Conservation (phyloP, 163 green algal species). For the Volvox carteri region DNA sequence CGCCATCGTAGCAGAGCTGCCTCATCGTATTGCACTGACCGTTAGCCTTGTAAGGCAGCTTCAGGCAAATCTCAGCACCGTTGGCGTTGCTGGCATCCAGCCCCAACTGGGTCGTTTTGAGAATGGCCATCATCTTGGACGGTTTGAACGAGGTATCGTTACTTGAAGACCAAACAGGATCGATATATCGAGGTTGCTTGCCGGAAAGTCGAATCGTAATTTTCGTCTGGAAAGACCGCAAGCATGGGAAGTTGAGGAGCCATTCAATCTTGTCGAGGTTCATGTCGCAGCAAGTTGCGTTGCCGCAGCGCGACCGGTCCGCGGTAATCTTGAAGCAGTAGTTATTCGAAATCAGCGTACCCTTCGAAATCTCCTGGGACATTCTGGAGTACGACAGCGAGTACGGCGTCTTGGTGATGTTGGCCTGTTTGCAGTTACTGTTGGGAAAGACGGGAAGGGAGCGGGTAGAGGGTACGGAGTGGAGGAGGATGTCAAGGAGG, state of each 20-base stretch:
- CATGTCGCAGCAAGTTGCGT: conserved; percentile 13
- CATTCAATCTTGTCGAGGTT: conserved; percentile 36
- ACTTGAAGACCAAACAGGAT: too few species aligned
- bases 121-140: background rate
- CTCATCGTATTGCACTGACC: background rate
- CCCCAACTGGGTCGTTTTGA: conserved; percentile 37
- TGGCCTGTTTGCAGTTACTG: conserved; percentile 11
- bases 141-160: background rate
- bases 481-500: too few species aligned
- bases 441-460: too few species aligned
- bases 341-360: background rate
- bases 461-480: too few species aligned
- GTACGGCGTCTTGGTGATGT: conserved; percentile 2
- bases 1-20: conserved; percentile 41
- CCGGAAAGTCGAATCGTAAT: too few species aligned
- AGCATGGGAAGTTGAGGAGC: background rate
- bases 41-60: background rate
- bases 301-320: background rate
- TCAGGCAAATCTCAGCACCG: conserved; percentile 33
- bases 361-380: too few species aligned
- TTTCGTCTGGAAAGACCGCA: too few species aligned
- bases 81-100: background rate
- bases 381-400: background rate
- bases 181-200: too few species aligned
- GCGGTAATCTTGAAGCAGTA: conserved; percentile 29